These are phyloP conservation scores for Boletus tylopilopsis DNA, from an alignment of 768 basidiomycete genomes.

Conservation along the genomic window DNA sequence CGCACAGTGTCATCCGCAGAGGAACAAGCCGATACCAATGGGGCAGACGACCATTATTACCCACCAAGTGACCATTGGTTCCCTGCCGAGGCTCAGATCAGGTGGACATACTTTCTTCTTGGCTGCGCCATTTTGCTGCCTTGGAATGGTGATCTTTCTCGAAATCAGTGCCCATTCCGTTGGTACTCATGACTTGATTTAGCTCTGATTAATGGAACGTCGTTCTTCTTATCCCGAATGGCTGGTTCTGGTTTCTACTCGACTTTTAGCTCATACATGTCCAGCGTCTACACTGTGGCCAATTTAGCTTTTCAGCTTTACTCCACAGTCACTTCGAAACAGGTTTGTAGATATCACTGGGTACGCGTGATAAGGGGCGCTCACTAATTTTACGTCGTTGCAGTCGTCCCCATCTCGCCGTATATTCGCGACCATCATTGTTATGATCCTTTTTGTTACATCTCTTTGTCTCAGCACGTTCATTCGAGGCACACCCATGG, in stretches of 20 bases:
- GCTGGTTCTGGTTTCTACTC: slow-evolving; percentile 51
- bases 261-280: slow-evolving; percentile 65
- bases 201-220: slow-evolving; percentile 86
- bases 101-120: slow-evolving; percentile 67
- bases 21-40: neutral
- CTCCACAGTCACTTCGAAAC: slow-evolving; percentile 66
- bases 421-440: slow-evolving; percentile 48
- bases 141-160: slow-evolving; percentile 73
- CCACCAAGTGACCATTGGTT: slow-evolving; percentile 23
- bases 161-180: neutral
- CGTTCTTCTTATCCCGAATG: slow-evolving; percentile 75
- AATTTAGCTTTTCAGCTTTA: slow-evolving; percentile 72
- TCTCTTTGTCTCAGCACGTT: slow-evolving; percentile 67
- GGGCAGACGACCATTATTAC: slow-evolving; percentile 8
- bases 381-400: slow-evolving; percentile 2
- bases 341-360: slow-evolving; percentile 39
- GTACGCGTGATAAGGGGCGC: neutral
- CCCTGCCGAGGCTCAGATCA: slow-evolving; percentile 40
- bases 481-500: slow-evolving; percentile 44
- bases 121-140: slow-evolving; percentile 79
- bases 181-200: slow-evolving; percentile 1
- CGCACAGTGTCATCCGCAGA: slow-evolving; percentile 21
- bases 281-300: slow-evolving; percentile 57
- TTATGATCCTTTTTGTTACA: slow-evolving; percentile 49
- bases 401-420: slow-evolving; percentile 62